Base-by-base conservation (phyloP, 2,329 filamentous ascomycete species). In the Penicillium sp. region DNA sequence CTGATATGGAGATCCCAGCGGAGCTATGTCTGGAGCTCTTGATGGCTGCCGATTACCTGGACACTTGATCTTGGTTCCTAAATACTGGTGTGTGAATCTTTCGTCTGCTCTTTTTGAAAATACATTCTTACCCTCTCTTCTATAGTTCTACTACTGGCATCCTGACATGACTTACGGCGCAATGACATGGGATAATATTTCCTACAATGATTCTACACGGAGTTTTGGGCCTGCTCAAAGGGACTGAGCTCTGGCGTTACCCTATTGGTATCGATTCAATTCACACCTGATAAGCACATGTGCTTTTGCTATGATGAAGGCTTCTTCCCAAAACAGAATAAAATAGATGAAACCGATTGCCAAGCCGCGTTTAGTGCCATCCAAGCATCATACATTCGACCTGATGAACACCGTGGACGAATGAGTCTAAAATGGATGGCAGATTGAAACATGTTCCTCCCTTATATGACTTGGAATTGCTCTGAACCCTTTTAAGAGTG, bases 1-100 rank as follows among this genome's bases (percentile, higher is more conserved):
- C 86, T 0, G 87, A 90, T 68, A 87, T 89, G 83, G 86, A 89
- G 48, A 84, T 89, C 25, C 85, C 86, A 6, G 80, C 85, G 2
- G 87, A 89, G 76, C 71, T 89, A 55, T 88, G 86, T 67, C 68
- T 90, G 67, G 87, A 89, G 71, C 68, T 90, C 62, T 72, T 89
- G 69, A 87, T 89, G 80, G 87, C 87, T 28, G 87, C 87, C 16
- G 87, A 90, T 78, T 90, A 87, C 75, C 69, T 90, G 70, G 82
- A 86, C 73, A 80, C 78, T 69, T 73, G 57, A 70, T 60, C 52
- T 78, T 70, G 70, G 59, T 68, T 62, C 49, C n/a, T 14, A 16
- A n/a, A 43, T 30, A 6, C 26, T 22, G 48, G 48, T n/a, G 48
- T 51, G 8, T 19, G 48, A 26, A 22, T 13, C 11, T 19, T 8